Evolutionary conservation across 2,329 filamentous ascomycete genomes (phyloP).

Genomic region (Nemania abortiva): DNA sequence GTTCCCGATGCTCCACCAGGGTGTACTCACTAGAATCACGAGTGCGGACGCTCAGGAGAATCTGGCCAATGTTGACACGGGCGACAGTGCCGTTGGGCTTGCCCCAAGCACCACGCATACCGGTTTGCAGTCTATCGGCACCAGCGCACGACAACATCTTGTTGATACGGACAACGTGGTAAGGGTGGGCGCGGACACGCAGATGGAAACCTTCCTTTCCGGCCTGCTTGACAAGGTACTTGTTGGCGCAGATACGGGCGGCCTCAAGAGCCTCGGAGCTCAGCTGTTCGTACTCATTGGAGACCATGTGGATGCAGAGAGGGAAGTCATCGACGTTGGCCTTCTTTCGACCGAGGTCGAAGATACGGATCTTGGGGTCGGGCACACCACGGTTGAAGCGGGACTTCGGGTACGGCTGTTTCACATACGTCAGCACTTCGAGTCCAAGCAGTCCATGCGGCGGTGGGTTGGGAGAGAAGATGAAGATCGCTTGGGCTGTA

Average conservation of each 20-base stretch:
- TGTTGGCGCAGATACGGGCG: constrained; percentile 99
- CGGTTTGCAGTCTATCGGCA: constrained; percentile 99
- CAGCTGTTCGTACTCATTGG: constrained; percentile 99
- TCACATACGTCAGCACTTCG: constrained; percentile 68
- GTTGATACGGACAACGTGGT: constrained; percentile 99
- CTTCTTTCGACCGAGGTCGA: constrained; percentile 98
- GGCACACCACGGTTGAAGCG: constrained; percentile 99
- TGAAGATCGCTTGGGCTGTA: neutral
- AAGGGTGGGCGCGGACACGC: constrained; percentile 91
- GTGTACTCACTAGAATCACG: constrained; percentile 84
- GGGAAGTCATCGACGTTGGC: constrained; percentile 99
- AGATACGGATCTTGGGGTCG: constrained; percentile 91
- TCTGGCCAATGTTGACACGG: constrained; percentile 99
- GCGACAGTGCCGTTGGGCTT: constrained; percentile 99
- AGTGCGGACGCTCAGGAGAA: constrained; percentile 96
- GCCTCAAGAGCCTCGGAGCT: constrained; percentile 99
- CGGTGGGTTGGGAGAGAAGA: neutral
- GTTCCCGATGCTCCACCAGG: neutral
- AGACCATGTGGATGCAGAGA: constrained; percentile 98
- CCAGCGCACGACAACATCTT: constrained; percentile 99
- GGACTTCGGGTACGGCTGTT: constrained; percentile 97
- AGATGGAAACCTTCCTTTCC: constrained; percentile 82
- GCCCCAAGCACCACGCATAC: constrained; percentile 99
- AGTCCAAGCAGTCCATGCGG: neutral
- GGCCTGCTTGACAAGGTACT: constrained; percentile 82